Evolutionary conservation across 345 rosid genomes (phyloP).

Genomic region (Clarkia xantiana): DNA sequence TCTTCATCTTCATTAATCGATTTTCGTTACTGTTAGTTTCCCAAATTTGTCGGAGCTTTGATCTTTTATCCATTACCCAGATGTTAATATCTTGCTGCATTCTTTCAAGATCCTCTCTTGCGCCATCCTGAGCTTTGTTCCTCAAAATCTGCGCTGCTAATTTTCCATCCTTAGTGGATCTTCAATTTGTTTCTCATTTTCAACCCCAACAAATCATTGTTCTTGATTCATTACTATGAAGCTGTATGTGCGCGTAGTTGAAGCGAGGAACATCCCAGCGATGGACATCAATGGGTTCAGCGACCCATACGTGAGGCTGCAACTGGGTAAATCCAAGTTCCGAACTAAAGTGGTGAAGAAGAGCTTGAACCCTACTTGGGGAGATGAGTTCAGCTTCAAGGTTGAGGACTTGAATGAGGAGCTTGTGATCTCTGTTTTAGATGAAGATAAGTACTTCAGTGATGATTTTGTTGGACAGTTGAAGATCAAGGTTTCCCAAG

Average conservation of each 20-base stretch:
- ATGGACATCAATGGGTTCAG: constrained; percentile 84
- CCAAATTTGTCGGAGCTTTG: neutral
- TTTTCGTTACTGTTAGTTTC: neutral
- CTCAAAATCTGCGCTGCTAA: neutral
- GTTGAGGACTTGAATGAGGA: constrained; percentile 93
- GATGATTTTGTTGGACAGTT: constrained; percentile 78
- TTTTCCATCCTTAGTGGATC: neutral
- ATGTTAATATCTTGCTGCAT: neutral
- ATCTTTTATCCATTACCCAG: neutral
- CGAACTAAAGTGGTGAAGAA: constrained; percentile 83
- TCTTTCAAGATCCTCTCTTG: neutral
- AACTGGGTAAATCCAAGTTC: constrained; percentile 58
- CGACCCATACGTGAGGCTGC: constrained; percentile 81
- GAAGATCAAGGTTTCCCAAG: constrained; percentile 42
- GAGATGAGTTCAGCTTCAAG: constrained; percentile 71
- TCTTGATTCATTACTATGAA: constrained; percentile 28
- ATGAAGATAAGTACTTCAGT: constrained; percentile 80
- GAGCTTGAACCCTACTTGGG: constrained; percentile 80
- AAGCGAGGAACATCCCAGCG: constrained; percentile 77
- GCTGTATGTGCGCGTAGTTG: constrained; percentile 59
- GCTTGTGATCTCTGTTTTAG: constrained; percentile 58
- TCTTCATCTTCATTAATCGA: neutral
- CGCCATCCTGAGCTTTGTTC: neutral
- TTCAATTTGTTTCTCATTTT: neutral
- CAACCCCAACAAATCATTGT: neutral